Percentiles rank a stretch among this genome's conserved stretches.
Evolutionary conservation across 129 eudicot species (phyloP).

Genomic region (Helichrysum umbraculigerum): DNA sequence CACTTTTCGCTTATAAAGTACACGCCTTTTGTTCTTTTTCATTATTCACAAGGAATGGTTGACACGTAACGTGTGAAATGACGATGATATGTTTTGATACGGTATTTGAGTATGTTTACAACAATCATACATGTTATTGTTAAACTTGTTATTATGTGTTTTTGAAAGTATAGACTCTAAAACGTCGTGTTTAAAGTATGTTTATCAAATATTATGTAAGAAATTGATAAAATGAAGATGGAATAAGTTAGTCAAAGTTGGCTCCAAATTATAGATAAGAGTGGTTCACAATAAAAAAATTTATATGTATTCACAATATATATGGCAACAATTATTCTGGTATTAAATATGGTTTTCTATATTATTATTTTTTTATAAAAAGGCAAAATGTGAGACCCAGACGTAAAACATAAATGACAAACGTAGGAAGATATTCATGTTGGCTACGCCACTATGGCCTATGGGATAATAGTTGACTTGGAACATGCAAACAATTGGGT

Average conservation of each 20-base stretch:
- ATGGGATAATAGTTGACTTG: neutral
- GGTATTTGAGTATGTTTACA: slow-evolving; percentile 2
- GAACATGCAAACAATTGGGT: neutral
- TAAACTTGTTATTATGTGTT: neutral
- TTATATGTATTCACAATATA: too few species aligned
- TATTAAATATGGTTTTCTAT: too few species aligned
- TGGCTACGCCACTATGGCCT: neutral
- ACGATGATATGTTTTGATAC: neutral
- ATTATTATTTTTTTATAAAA: too few species aligned
- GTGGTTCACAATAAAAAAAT: neutral
- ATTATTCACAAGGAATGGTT: slow-evolving; percentile 6
- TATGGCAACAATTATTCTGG: neutral
- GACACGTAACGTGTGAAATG: slow-evolving; percentile 24
- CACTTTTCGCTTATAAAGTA: slow-evolving; percentile 21
- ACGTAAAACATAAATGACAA: too few species aligned
- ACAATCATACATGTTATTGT: neutral
- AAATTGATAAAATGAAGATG: neutral
- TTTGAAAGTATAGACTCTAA: too few species aligned
- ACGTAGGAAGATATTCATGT: neutral
- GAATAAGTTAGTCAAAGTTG: neutral
- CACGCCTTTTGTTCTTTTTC: slow-evolving; percentile 16
- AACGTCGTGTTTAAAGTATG: neutral
- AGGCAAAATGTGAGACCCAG: too few species aligned
- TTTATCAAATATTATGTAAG: too few species aligned
- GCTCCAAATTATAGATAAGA: neutral